A percentile compares a stretch with the other conserved stretches of the same genome.
Conservation (phyloP, 331 rosid species). For the Ulmus americana region DNA sequence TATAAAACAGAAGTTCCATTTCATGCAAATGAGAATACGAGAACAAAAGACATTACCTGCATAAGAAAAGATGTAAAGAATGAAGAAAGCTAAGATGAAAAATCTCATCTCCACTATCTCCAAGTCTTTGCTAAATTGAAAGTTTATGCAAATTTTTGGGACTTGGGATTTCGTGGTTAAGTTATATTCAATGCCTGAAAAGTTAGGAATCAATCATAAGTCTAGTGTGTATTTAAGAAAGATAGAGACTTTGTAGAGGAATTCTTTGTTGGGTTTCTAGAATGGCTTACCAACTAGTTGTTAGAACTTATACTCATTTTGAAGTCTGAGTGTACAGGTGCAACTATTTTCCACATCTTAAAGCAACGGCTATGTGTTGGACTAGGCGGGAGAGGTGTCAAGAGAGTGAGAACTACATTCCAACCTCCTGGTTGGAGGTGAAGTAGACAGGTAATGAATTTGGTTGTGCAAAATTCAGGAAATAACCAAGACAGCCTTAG, state of each 20-base stretch:
- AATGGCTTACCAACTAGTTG: constrained; percentile 63
- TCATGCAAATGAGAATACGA: not conserved
- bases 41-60: constrained; percentile 36
- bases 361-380: constrained; percentile 51
- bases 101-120: constrained; percentile 39
- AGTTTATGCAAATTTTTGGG: constrained; percentile 11
- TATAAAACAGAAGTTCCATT: not conserved
- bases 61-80: constrained; percentile 41
- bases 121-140: not conserved
- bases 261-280: constrained; percentile 13
- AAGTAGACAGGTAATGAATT: constrained; percentile 30
- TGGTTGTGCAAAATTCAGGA: constrained; percentile 19
- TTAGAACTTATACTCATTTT: constrained; percentile 26
- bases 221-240: constrained; percentile 19
- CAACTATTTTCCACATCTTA: constrained; percentile 57
- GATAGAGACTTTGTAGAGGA: constrained; percentile 21
- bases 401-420: constrained; percentile 38
- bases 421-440: constrained; percentile 40
- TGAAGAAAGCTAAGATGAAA: constrained; percentile 32
- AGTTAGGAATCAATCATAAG: constrained; percentile 5
- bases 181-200: constrained; percentile 15
- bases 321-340: constrained; percentile 15
- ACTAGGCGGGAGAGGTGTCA: constrained; percentile 29
- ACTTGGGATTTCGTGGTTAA: not conserved
- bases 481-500: constrained; percentile 23